Conservation (phyloP, 169 alveolate species). For the Eimeria tenella region DNA sequence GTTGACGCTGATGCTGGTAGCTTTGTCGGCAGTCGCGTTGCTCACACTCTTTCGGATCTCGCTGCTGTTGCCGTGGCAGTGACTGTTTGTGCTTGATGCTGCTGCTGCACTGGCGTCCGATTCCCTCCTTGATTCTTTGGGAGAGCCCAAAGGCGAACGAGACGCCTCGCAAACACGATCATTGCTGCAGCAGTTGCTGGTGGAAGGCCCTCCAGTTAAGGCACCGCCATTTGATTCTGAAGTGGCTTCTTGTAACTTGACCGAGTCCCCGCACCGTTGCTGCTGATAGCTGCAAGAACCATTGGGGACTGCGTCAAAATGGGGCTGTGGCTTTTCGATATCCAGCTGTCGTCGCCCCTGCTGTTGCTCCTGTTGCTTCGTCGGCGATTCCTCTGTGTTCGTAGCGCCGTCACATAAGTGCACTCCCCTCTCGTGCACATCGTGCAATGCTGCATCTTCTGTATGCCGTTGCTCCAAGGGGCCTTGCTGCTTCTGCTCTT, state of each 20-base stretch:
- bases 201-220: background rate
- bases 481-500: background rate
- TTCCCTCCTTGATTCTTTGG: background rate
- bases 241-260: background rate
- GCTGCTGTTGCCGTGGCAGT: slow-evolving; percentile 14
- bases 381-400: background rate
- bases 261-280: background rate
- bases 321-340: background rate
- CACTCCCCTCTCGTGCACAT: background rate
- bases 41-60: background rate
- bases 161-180: background rate
- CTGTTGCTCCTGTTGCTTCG: slow-evolving; percentile 31
- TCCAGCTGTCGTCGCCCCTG: slow-evolving; percentile 26
- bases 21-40: background rate
- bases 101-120: slow-evolving; percentile 45
- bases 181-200: slow-evolving; percentile 50
- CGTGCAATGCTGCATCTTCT: background rate
- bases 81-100: background rate
- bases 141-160: background rate
- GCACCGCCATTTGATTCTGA: background rate
- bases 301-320: background rate
- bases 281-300: background rate
- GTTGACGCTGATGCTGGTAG: slow-evolving; percentile 14
- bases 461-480: slow-evolving; percentile 12
- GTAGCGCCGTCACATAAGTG: background rate